These are phyloP conservation scores for Dictyostelium purpureum DNA, from an alignment of 78 protist genomes.

Conservation along the genomic window DNA sequence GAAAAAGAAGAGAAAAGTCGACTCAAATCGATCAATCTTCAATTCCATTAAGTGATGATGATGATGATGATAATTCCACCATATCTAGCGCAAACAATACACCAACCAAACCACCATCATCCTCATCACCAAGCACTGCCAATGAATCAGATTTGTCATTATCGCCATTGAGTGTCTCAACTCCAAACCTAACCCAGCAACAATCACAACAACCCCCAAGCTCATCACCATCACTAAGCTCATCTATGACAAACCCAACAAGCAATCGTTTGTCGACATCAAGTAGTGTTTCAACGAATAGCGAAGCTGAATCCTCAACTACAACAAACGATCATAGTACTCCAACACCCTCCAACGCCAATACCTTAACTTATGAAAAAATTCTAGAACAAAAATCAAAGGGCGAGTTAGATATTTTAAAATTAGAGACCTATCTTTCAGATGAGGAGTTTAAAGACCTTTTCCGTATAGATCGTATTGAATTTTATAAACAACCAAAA, in stretches of 20 bases:
- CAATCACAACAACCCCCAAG: neutral
- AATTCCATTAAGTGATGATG: neutral
- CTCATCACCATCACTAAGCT: too few species aligned
- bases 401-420: constrained; percentile 10
- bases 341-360: neutral
- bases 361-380: constrained; percentile 14
- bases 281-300: neutral
- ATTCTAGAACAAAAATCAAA: neutral
- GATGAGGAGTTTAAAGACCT: constrained; percentile 81
- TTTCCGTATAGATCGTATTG: constrained; percentile 43
- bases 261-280: neutral
- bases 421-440: constrained; percentile 55
- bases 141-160: neutral
- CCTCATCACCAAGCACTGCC: neutral
- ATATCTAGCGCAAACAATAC: neutral
- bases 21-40: neutral
- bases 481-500: constrained; percentile 71
- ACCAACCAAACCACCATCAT: neutral
- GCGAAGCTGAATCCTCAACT: neutral
- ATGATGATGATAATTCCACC: neutral
- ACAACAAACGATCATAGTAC: too few species aligned
- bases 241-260: neutral
- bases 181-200: neutral
- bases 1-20: constrained; percentile 14
- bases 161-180: neutral